Conservation (phyloP, 148 eudicot species). For the Nepenthes gracilis region DNA sequence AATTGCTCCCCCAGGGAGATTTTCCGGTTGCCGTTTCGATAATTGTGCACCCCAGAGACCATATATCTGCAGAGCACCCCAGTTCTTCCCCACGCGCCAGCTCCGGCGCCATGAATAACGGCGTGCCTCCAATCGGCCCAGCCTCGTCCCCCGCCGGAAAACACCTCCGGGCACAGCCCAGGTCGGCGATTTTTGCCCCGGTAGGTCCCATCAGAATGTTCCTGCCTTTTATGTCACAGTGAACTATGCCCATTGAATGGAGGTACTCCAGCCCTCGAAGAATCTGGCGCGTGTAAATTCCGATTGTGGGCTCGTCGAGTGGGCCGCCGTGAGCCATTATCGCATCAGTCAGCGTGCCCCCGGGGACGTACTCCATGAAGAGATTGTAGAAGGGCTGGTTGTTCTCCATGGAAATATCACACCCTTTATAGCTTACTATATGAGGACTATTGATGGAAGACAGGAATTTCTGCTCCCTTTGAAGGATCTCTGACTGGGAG, state of each 20-base stretch:
- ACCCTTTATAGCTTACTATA: slow-evolving; percentile 34
- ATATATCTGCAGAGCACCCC: slow-evolving; percentile 34
- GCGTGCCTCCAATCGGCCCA: slow-evolving; percentile 21
- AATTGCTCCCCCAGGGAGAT: slow-evolving; percentile 25
- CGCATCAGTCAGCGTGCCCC: slow-evolving; percentile 31
- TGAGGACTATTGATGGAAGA: slow-evolving; percentile 23
- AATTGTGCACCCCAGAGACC: slow-evolving; percentile 47
- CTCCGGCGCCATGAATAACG: slow-evolving; percentile 50
- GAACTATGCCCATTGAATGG: slow-evolving; percentile 39
- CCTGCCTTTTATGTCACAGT: slow-evolving; percentile 42
- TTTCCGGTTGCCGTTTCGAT: slow-evolving; percentile 56
- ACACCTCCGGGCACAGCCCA: slow-evolving; percentile 33
- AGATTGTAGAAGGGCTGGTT: slow-evolving; percentile 25
- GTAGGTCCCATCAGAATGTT: slow-evolving; percentile 25
- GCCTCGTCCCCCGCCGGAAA: not conserved
- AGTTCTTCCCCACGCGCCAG: slow-evolving; percentile 41
- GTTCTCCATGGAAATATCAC: slow-evolving; percentile 21
- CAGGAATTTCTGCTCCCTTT: slow-evolving; percentile 31
- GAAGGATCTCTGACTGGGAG: slow-evolving; percentile 19
- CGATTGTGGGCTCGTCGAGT: slow-evolving; percentile 20
- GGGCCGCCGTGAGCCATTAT: slow-evolving; percentile 12
- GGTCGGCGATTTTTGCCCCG: slow-evolving; percentile 43
- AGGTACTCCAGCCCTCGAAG: slow-evolving; percentile 36
- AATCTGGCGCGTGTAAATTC: slow-evolving; percentile 22
- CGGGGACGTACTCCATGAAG: slow-evolving; percentile 31